Percentiles rank a stretch among this genome's conserved stretches.
Evolutionary conservation across 441 rosid species (phyloP).

Genomic region (Breynia disticha): DNA sequence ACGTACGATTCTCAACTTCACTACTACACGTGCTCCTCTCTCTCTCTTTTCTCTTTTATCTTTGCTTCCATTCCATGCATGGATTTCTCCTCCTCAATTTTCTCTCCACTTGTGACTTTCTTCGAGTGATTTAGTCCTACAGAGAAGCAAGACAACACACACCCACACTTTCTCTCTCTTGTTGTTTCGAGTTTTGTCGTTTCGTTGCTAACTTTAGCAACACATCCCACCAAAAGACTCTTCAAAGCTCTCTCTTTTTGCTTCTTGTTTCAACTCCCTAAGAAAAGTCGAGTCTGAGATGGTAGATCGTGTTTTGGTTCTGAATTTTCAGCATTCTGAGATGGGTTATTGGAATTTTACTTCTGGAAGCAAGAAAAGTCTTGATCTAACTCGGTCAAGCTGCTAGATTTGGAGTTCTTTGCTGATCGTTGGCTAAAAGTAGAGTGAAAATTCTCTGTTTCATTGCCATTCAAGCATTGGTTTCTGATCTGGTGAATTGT

Average conservation of each 20-base stretch:
- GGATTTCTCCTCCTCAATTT: not conserved
- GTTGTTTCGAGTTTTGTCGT: not conserved
- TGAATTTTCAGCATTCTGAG: not conserved
- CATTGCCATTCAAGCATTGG: constrained; percentile 4
- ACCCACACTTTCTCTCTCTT: not conserved
- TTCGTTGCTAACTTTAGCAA: too few species aligned
- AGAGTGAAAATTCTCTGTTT: constrained; percentile 14
- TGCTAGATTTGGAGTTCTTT: not conserved
- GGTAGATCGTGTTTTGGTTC: too few species aligned
- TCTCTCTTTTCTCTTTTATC: not conserved
- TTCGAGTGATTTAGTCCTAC: not conserved
- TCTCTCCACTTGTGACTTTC: not conserved
- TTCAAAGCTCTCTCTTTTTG: not conserved
- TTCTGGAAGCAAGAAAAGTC: not conserved
- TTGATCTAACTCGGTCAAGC: not conserved
- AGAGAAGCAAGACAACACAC: not conserved
- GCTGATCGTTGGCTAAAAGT: too few species aligned
- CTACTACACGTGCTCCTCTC: not conserved
- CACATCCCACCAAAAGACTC: not conserved
- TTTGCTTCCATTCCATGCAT: not conserved
- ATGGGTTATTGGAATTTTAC: not conserved
- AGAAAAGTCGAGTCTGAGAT: too few species aligned
- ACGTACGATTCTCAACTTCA: not conserved
- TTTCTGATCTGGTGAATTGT: constrained; percentile 9
- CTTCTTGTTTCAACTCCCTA: not conserved